A percentile compares a stretch with the other conserved stretches of the same genome.
phyloP scores from a whole-genome alignment of 2,329 filamentous ascomycete genomes.

The Penicillium olsonii region DNA sequence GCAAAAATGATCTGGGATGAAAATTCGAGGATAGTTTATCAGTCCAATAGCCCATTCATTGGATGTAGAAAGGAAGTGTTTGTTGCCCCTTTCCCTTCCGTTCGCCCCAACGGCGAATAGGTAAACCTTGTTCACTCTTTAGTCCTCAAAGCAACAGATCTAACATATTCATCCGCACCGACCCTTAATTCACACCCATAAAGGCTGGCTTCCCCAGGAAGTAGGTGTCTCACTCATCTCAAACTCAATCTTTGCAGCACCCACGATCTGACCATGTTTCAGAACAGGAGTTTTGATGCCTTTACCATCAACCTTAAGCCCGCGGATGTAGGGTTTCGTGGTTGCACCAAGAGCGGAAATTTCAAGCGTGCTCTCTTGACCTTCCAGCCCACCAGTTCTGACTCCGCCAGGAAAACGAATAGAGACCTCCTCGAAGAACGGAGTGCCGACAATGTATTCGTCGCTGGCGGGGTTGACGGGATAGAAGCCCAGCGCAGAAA shows the following conservation, averaged over 20 bases:
- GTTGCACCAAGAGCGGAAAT: conserved; percentile 47
- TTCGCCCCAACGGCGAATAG: too few relatives aligned
- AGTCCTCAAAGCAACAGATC: too few relatives aligned
- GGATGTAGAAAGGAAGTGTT: too few relatives aligned
- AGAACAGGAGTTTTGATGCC: conserved; percentile 37
- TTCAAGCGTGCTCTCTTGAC: conserved; percentile 29
- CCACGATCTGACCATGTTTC: conserved; percentile 44
- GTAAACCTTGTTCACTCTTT: too few relatives aligned
- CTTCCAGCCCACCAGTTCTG: conserved; percentile 28
- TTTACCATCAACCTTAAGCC: conserved; percentile 45
- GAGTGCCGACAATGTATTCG: conserved; percentile 49
- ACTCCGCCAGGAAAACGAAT: conserved; percentile 40
- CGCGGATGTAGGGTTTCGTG: conserved; percentile 44
- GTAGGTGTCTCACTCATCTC: conserved; percentile 48
- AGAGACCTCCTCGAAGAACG: conserved; percentile 50
- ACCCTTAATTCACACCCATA: conserved; percentile 7
- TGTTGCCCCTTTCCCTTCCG: too few relatives aligned
- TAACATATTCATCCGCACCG: too few relatives aligned
- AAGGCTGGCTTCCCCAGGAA: conserved; percentile 29
- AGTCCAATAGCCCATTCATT: too few relatives aligned
- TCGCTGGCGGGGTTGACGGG: conserved; percentile 49
- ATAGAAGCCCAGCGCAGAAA: conserved; percentile 52
- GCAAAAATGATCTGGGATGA: too few relatives aligned
- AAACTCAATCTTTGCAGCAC: conserved; percentile 44
- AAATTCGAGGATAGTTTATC: too few relatives aligned